Evolutionary conservation across 352 stramenopile species (phyloP).

Genomic region (Pythium scleroteichum): DNA sequence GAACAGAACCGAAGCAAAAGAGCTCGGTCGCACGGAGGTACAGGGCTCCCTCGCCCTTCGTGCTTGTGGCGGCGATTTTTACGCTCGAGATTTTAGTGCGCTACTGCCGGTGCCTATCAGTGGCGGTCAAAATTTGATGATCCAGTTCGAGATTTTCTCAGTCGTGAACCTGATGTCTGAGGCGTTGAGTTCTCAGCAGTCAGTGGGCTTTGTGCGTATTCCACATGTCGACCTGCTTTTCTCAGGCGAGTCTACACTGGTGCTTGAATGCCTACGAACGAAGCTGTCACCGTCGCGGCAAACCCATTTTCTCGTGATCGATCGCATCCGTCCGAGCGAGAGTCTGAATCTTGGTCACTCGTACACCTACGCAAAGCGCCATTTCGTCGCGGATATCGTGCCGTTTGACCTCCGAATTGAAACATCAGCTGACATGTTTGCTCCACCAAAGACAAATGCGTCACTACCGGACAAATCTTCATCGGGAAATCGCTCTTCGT

Average conservation of each 20-base stretch:
- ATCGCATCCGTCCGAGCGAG: constrained; percentile 67
- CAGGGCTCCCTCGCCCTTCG: constrained; percentile 67
- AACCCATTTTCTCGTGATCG: constrained; percentile 72
- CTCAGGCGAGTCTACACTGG: constrained; percentile 69
- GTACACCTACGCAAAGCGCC: constrained; percentile 79
- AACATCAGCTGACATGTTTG: constrained; percentile 28
- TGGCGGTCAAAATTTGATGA: constrained; percentile 47
- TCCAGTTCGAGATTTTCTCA: constrained; percentile 83
- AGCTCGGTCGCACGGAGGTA: constrained; percentile 81
- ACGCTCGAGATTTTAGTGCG: constrained; percentile 75
- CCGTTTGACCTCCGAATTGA: constrained; percentile 50
- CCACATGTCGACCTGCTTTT: constrained; percentile 73
- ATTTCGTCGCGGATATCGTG: constrained; percentile 79
- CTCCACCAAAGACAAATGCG: constrained; percentile 7
- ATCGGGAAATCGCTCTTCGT: constrained; percentile 15
- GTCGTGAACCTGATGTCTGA: constrained; percentile 63
- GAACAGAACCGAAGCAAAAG: constrained; percentile 36
- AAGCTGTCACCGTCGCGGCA: constrained; percentile 43
- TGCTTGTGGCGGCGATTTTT: constrained; percentile 72
- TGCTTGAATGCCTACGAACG: constrained; percentile 61
- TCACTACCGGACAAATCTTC: constrained; percentile 13
- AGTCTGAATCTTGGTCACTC: constrained; percentile 70
- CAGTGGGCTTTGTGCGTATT: constrained; percentile 75
- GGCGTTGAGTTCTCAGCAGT: constrained; percentile 54
- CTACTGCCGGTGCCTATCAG: constrained; percentile 68